Conservation (phyloP, 257 asterid genomes). For the Solanum ossicruentum region DNA sequence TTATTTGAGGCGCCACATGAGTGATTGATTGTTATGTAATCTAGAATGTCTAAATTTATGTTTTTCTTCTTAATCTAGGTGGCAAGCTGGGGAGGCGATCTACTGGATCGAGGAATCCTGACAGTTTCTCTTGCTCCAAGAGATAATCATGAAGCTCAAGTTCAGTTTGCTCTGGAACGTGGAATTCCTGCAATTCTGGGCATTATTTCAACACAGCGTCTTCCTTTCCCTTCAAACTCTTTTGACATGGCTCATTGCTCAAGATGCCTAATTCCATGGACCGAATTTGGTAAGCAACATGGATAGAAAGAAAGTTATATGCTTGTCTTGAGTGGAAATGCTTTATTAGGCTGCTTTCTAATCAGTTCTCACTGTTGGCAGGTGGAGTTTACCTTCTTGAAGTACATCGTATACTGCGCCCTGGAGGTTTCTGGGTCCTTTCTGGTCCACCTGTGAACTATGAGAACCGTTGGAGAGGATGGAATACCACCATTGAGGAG, state of each 20-base stretch:
- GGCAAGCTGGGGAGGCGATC: slow-evolving; percentile 99
- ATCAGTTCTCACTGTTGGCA: slow-evolving; percentile 18
- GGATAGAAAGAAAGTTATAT: background rate
- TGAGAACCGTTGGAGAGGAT: slow-evolving; percentile 90
- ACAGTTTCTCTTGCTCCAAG: slow-evolving; percentile 95
- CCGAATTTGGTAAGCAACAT: slow-evolving; percentile 69
- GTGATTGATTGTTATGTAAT: background rate
- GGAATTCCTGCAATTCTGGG: slow-evolving; percentile 97
- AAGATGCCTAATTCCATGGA: slow-evolving; percentile 99
- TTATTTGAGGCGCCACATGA: background rate
- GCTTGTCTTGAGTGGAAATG: background rate
- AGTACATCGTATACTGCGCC: slow-evolving; percentile 81
- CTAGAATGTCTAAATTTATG: background rate
- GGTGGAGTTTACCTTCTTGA: slow-evolving; percentile 96
- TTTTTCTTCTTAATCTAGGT: slow-evolving; percentile 28
- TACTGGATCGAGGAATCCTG: slow-evolving; percentile 75
- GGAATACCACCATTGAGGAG: slow-evolving; percentile 90
- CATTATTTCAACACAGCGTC: slow-evolving; percentile 92
- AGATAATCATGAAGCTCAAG: slow-evolving; percentile 98
- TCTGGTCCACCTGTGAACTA: slow-evolving; percentile 96
- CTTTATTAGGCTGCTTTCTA: background rate
- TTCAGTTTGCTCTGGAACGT: slow-evolving; percentile 96
- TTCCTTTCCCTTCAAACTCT: slow-evolving; percentile 91
- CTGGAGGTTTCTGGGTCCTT: slow-evolving; percentile 99
- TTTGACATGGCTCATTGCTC: slow-evolving; percentile 99